Conservation (phyloP, 495 filamentous ascomycete species). For the Daldinia vernicosa region DNA sequence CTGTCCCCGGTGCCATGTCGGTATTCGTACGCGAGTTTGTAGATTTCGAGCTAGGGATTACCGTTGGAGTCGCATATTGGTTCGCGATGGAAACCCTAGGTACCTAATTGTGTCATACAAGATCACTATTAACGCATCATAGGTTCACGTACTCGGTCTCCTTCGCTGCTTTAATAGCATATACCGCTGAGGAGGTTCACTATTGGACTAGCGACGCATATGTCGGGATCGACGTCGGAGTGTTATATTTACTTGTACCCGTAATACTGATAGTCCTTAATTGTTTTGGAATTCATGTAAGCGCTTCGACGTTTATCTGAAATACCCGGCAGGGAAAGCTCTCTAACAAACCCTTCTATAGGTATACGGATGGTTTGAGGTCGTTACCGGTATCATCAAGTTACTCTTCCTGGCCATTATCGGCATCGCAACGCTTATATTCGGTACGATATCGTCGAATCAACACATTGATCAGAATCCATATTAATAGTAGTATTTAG, state of each 20-base stretch:
- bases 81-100: conserved; percentile 36
- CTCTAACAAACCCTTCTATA: conserved; percentile 7
- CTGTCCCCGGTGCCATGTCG: conserved; percentile 56
- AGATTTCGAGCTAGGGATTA: conserved; percentile 57
- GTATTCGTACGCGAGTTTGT: conserved; percentile 60
- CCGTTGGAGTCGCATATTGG: conserved; percentile 60
- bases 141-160: conserved; percentile 59
- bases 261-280: conserved; percentile 30
- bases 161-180: conserved; percentile 53
- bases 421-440: conserved; percentile 32
- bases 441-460: conserved; percentile 9
- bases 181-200: conserved; percentile 50
- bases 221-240: conserved; percentile 21
- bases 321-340: not conserved
- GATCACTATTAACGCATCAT: conserved; percentile 13
- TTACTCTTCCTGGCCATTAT: conserved; percentile 32
- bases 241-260: conserved; percentile 37
- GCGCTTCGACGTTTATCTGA: not conserved
- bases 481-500: conserved; percentile 10
- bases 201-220: conserved; percentile 41
- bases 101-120: not conserved
- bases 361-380: conserved; percentile 44
- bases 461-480: not conserved
- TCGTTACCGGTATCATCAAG: conserved; percentile 33
- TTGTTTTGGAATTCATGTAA: conserved; percentile 38